Conservation (phyloP, 345 rosid genomes). For the Euclidium syriacum region DNA sequence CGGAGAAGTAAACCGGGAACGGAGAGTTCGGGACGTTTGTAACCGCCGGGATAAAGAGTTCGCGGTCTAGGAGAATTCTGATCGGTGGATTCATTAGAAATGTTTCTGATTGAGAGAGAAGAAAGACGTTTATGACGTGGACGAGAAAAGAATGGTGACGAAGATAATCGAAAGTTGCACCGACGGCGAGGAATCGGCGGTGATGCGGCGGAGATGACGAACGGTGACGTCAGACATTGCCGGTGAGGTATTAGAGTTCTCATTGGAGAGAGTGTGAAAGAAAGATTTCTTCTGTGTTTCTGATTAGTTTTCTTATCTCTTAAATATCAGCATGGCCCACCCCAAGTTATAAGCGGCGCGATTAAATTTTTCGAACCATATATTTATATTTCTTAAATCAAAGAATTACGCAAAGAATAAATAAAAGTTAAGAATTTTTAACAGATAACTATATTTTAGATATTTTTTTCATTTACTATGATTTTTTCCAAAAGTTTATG, state of each 20-base stretch:
- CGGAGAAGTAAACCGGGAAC: slow-evolving; percentile 73
- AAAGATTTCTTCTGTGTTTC: slow-evolving; percentile 20
- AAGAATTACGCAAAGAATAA: too few species aligned
- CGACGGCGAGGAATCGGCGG: slow-evolving; percentile 17
- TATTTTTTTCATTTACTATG: too few species aligned
- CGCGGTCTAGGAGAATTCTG: slow-evolving; percentile 46
- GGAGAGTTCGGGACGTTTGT: slow-evolving; percentile 77
- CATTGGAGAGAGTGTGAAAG: slow-evolving; percentile 10
- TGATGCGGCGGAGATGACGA: slow-evolving; percentile 13
- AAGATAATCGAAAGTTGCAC: not conserved
- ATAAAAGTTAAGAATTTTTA: too few species aligned
- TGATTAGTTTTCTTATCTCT: slow-evolving; percentile 33
- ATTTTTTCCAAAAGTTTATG: too few species aligned
- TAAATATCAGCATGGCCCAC: slow-evolving; percentile 13
- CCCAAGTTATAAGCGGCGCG: slow-evolving; percentile 15
- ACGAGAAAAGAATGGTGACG: slow-evolving; percentile 3
- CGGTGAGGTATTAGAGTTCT: slow-evolving; percentile 26
- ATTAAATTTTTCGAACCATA: not conserved
- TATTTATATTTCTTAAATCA: not conserved
- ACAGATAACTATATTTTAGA: too few species aligned
- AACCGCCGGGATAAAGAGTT: slow-evolving; percentile 91
- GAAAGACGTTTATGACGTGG: slow-evolving; percentile 17
- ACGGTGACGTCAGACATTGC: slow-evolving; percentile 30
- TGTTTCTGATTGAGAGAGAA: slow-evolving; percentile 37
- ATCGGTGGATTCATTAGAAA: slow-evolving; percentile 30